A percentile compares a stretch with the other conserved stretches of the same genome.
Evolutionary conservation across 441 rosid species (phyloP).

Genomic region (Eugenia klotzschiana): DNA sequence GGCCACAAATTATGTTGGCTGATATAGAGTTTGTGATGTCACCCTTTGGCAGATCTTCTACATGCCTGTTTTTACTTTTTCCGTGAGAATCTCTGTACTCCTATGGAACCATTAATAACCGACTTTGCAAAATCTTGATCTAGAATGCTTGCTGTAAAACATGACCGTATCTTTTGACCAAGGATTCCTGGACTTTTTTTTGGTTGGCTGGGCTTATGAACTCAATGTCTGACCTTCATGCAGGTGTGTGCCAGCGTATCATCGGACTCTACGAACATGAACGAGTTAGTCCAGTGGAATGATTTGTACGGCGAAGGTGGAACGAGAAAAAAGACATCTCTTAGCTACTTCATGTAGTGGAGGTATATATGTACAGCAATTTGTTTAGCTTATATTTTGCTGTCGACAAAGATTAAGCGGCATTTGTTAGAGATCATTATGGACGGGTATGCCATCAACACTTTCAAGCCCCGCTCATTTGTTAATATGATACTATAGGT

Average conservation of each 20-base stretch:
- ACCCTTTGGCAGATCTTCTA: not conserved
- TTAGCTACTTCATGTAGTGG: conserved; percentile 94
- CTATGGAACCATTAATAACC: not conserved
- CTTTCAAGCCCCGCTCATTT: not conserved
- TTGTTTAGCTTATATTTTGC: not conserved
- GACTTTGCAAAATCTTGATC: not conserved
- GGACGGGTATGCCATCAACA: not conserved
- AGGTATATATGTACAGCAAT: conserved; percentile 17
- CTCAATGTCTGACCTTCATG: not conserved
- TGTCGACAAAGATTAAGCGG: not conserved
- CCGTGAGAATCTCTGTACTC: not conserved
- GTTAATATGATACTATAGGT: conserved; percentile 10
- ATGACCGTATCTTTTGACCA: not conserved
- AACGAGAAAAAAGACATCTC: conserved; percentile 79
- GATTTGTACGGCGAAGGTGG: conserved; percentile 98
- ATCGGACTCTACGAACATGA: conserved; percentile 86
- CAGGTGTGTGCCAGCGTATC: conserved; percentile 98
- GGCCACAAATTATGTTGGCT: not conserved
- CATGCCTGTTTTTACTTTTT: not conserved
- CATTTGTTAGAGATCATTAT: not conserved
- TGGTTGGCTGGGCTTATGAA: not conserved
- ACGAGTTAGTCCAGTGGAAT: conserved; percentile 90
- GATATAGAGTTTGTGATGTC: not conserved
- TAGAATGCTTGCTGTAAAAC: not conserved
- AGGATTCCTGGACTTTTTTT: not conserved